Conservation (phyloP, 1,284 basidiomycete genomes). For the Lignosus rhinocerotis region DNA sequence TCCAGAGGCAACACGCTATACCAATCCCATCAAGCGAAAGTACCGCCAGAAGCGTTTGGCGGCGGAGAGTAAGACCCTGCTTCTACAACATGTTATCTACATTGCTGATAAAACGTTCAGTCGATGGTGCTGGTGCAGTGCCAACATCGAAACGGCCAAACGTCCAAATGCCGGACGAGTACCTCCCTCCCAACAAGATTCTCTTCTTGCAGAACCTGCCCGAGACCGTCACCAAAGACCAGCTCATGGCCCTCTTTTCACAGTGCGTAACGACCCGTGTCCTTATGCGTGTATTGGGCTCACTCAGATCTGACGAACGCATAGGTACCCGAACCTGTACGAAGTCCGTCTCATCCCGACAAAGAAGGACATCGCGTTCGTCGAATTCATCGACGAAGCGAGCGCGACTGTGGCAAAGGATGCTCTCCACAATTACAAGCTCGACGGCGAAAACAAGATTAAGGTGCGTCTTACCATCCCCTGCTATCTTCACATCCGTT, state of each 20-base stretch:
- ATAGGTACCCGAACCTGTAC: constrained; percentile 86
- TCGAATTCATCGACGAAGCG: constrained; percentile 90
- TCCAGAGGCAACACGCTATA: constrained; percentile 70
- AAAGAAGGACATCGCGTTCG: constrained; percentile 95
- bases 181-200: constrained; percentile 98
- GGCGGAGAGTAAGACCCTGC: constrained; percentile 58
- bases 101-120: constrained; percentile 36
- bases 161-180: constrained; percentile 98
- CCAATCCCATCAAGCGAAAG: constrained; percentile 87
- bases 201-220: constrained; percentile 97
- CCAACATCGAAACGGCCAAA: constrained; percentile 75
- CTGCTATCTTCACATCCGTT: background rate
- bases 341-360: constrained; percentile 97
- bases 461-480: constrained; percentile 56
- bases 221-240: constrained; percentile 87
- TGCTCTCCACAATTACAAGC: constrained; percentile 93
- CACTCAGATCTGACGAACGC: background rate
- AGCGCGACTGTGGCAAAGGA: constrained; percentile 91
- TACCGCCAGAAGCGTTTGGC: constrained; percentile 79
- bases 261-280: constrained; percentile 53
- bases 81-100: constrained; percentile 10
- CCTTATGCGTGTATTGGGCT: background rate
- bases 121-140: constrained; percentile 67
- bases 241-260: constrained; percentile 85
- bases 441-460: constrained; percentile 95